Evolutionary conservation across 345 rosid genomes (phyloP).

Genomic region (Lenwebbia sp.): DNA sequence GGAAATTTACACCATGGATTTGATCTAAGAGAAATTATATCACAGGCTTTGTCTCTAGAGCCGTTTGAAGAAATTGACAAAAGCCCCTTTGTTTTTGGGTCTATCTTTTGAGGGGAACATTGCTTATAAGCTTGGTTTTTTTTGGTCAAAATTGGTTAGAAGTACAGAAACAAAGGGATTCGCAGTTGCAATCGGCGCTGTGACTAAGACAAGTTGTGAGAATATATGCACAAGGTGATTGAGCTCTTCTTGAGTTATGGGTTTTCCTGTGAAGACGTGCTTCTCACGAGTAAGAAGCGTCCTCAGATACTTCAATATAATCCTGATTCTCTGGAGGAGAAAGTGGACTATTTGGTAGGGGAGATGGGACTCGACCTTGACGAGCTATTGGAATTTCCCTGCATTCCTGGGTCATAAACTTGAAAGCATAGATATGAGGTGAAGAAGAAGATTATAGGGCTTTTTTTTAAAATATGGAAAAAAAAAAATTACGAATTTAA

Average conservation of each 20-base stretch:
- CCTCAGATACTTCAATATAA: slow-evolving; percentile 69
- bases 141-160: slow-evolving; percentile 59
- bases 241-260: slow-evolving; percentile 50
- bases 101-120: slow-evolving; percentile 49
- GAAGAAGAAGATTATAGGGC: slow-evolving; percentile 41
- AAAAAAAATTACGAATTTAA: no score
- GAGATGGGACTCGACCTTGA: slow-evolving; percentile 73
- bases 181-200: slow-evolving; percentile 59
- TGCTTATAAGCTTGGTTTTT: slow-evolving; percentile 46
- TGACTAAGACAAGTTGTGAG: slow-evolving; percentile 61
- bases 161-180: slow-evolving; percentile 49
- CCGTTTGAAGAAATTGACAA: no score
- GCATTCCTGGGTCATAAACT: slow-evolving; percentile 77
- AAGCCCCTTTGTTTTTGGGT: slow-evolving; percentile 62
- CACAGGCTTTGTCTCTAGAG: no score
- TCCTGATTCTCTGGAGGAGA: slow-evolving; percentile 43
- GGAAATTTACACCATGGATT: no score
- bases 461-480: no score
- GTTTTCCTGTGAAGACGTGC: slow-evolving; percentile 42
- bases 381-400: slow-evolving; percentile 66
- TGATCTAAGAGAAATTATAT: no score
- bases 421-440: slow-evolving; percentile 62
- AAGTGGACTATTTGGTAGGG: slow-evolving; percentile 58
- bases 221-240: slow-evolving; percentile 70
- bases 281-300: slow-evolving; percentile 69